phyloP scores from a whole-genome alignment of 768 basidiomycete genomes.

The Suillus weaverae region DNA sequence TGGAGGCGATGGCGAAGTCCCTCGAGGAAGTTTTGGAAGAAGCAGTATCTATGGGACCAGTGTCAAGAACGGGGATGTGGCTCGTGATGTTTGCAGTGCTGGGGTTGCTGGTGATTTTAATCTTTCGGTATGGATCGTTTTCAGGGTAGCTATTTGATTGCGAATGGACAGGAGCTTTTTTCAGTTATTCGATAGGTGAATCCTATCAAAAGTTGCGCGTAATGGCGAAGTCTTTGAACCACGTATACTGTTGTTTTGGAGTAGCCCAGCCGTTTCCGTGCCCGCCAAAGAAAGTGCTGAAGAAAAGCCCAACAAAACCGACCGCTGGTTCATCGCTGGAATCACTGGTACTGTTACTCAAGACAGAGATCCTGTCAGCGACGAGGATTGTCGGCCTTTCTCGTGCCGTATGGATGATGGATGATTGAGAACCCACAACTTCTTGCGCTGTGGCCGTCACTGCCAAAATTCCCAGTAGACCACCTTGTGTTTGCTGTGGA shows the following conservation, averaged over 20 bases:
- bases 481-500: background rate
- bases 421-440: background rate
- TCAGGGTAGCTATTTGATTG: conserved; percentile 4
- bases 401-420: background rate
- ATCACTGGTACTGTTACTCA: background rate
- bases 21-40: conserved; percentile 56
- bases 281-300: conserved; percentile 83
- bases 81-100: conserved; percentile 13
- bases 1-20: conserved; percentile 68
- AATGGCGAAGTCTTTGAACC: conserved; percentile 73
- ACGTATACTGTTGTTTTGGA: conserved; percentile 71
- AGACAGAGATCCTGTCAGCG: background rate
- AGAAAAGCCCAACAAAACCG: conserved; percentile 63
- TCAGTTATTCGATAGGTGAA: background rate
- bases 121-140: conserved; percentile 21
- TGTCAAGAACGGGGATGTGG: conserved; percentile 15
- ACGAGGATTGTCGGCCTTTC: background rate
- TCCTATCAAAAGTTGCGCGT: conserved; percentile 21
- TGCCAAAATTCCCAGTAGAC: background rate
- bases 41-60: conserved; percentile 56
- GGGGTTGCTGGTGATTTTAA: conserved; percentile 27
- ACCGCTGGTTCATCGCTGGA: conserved; percentile 24
- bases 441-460: background rate
- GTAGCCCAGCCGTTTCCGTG: conserved; percentile 66
- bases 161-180: background rate